Conservation (phyloP, 2,329 filamentous ascomycete species). For the Epichloe festucae region DNA sequence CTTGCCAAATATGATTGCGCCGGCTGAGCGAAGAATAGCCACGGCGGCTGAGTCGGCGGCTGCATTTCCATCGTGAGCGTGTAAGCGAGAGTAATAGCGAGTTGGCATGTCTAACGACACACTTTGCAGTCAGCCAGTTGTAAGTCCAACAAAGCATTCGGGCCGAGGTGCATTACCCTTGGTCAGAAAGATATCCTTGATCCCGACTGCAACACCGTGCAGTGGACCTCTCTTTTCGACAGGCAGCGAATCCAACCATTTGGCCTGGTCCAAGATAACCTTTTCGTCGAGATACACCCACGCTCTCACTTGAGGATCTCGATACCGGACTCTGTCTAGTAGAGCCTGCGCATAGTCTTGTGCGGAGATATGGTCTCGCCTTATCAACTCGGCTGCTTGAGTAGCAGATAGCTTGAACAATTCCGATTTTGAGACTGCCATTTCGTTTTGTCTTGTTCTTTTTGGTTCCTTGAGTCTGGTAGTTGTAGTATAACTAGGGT, state of each 20-base stretch:
- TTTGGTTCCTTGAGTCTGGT: neutral
- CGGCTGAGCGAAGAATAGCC: constrained; percentile 36
- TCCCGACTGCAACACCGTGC: constrained; percentile 43
- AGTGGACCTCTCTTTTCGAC: constrained; percentile 35
- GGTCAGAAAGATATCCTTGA: constrained; percentile 48
- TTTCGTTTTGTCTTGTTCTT: neutral
- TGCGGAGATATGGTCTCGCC: constrained; percentile 25
- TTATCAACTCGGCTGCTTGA: constrained; percentile 6
- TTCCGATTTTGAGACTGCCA: constrained; percentile 1
- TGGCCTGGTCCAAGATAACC: constrained; percentile 36
- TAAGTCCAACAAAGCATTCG: neutral
- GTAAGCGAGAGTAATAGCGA: constrained; percentile 41
- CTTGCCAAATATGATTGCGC: constrained; percentile 40
- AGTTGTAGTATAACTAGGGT: neutral
- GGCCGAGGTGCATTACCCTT: constrained; percentile 24
- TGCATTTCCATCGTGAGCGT: constrained; percentile 26
- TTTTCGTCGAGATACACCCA: constrained; percentile 35
- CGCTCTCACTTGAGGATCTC: constrained; percentile 33
- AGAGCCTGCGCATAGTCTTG: constrained; percentile 35
- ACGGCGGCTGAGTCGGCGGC: constrained; percentile 40
- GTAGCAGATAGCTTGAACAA: constrained; percentile 3
- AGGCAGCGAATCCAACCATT: constrained; percentile 35
- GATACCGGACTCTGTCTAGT: constrained; percentile 28
- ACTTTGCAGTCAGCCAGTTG: neutral
- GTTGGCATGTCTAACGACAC: constrained; percentile 38